Evolutionary conservation across 2,329 filamentous ascomycete species (phyloP), one percentile per base, ranked within the genome.

Genomic region (Alternaria atra): DNA sequence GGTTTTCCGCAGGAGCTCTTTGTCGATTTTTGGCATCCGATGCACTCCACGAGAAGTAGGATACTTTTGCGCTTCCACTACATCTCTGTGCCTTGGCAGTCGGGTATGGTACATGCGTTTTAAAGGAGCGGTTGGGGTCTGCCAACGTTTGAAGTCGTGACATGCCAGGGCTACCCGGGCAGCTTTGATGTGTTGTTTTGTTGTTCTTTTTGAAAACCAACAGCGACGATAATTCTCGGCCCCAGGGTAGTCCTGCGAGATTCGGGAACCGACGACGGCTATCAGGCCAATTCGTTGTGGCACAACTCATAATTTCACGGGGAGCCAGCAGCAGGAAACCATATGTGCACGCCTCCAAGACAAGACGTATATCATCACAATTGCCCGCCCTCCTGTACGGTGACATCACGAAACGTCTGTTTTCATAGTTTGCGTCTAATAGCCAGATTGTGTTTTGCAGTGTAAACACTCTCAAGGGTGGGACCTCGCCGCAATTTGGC

Each of bases 121-220:
- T 42, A n/a, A 51, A 30, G 27, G 27, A 20, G 25, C 34, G 35
- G 40, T 51, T 39, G 40, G 54, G 44, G 40, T 9, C 44, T 25
- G 43, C 35, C 12, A 29, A 23, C 30, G 23, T 35, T 12, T n/a
- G 13, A 50, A 17, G 46, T 50, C 6, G 32, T 50, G 46, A 27
- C 13, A 27, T 23, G 32, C 30, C 13, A 34, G 46, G 32, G 32
- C 30, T 10, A 13, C 32, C 46, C 46, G n/a, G 46, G n/a, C 30
- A 50, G 32, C 13, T 50, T 25, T 50, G 29, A 50, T 50, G 30
- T 50, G 20, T 48, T 48, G 30, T 50, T 50, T 50, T 50, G 20
- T 50, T 27, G n/a, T 37, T 20, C 13, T 37, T n/a, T 37, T 13
- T 27, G 20, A 7, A 25, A 12, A 27, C 25, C 46, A 48, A 17